Evolutionary conservation across 1,284 basidiomycete species (phyloP), one percentile per base, ranked within the genome.

Genomic region (Somion occarium): DNA sequence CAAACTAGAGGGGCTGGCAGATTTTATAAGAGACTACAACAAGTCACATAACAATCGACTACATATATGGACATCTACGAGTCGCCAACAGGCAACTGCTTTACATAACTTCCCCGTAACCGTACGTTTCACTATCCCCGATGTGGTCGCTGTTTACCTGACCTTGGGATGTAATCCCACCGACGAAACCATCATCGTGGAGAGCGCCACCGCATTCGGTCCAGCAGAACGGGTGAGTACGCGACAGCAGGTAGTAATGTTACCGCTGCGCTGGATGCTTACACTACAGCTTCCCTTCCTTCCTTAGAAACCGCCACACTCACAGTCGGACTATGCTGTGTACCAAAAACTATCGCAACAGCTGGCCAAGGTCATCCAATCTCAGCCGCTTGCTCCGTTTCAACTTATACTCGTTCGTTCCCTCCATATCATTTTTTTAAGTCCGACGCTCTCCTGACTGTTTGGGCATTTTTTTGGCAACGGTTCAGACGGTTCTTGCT

Each of bases 311-410:
- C 67, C 75, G 12, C 80, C 83, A 2, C 81, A 88, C 62, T 79
- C 79, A 11, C 81, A 85, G 58, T 87, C 84, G 7, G 78, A 81
- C 25, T 88, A 74, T 64, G 61, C 70, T 7, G 82, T 83, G 2
- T 89, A 77, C 62, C 81, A 77, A 59, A 76, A 71, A 52, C 64
- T 88, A 23, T 80, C 84, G 11, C 84, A 88, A 56, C 76, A 88
- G 61, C 66, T 88, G 13, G 70, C 78, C 3, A 73, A 71, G 56
- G 77, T 83, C 69, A 61, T 88, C 12, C 72, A 82, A 54, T 70
- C 74, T 5, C 71, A 80, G 51, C 76, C 80, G 0, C 66, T 64
- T 4, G 76, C 78, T 3, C 70, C 76, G 3, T 62, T 88, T 51
- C 75, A 77, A 55, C 69, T 60, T 0, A 59, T 82, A 43, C 64